Evolutionary conservation across 805 yeast genomes (phyloP).

Genomic region (Wickerhamomyces bovis): DNA sequence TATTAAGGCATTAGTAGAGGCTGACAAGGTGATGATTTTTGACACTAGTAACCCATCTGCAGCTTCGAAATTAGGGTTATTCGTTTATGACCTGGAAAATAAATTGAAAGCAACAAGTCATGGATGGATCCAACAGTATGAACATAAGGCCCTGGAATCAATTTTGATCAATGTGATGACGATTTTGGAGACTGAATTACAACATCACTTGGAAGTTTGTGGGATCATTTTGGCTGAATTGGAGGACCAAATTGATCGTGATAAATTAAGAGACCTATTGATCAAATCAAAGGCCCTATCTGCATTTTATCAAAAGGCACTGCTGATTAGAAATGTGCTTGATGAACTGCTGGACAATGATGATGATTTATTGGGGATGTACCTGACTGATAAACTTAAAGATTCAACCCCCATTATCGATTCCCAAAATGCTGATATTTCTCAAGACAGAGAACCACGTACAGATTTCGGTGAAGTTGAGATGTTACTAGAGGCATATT

Average conservation of each 20-base stretch:
- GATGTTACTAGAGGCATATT: constrained; percentile 82
- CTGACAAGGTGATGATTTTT: constrained; percentile 74
- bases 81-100: constrained; percentile 79
- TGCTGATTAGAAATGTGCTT: constrained; percentile 70
- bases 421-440: neutral
- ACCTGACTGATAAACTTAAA: constrained; percentile 43
- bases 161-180: constrained; percentile 78
- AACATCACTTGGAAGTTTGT: constrained; percentile 50
- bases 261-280: constrained; percentile 63
- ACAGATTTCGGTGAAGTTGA: constrained; percentile 68
- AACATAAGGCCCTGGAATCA: constrained; percentile 77
- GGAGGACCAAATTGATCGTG: constrained; percentile 77
- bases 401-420: constrained; percentile 3
- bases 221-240: constrained; percentile 60
- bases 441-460: constrained; percentile 1
- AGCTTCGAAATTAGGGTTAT: constrained; percentile 65
- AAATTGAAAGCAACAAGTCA: constrained; percentile 44
- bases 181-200: constrained; percentile 69
- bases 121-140: constrained; percentile 52
- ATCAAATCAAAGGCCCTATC: constrained; percentile 67
- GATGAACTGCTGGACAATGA: constrained; percentile 84
- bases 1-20: constrained; percentile 83
- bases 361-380: constrained; percentile 79
- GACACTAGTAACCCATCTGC: constrained; percentile 52
- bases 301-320: constrained; percentile 67